Evolutionary conservation across 2,329 filamentous ascomycete species (phyloP).

Genomic region (Metarhizium robertsii): DNA sequence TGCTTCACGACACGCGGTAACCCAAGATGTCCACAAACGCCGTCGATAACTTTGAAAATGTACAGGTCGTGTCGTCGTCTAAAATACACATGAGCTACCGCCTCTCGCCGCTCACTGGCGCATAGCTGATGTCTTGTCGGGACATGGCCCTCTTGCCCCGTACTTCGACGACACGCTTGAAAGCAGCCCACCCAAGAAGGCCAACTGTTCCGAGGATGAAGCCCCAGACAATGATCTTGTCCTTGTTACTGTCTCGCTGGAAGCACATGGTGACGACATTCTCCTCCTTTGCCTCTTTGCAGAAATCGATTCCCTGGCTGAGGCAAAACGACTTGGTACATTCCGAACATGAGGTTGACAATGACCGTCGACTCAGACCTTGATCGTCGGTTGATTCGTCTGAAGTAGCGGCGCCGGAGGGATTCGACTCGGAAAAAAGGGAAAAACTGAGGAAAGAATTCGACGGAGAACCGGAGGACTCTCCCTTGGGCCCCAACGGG

Average conservation of each 20-base stretch:
- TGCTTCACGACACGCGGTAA: not conserved
- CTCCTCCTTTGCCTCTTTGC: constrained; percentile 50
- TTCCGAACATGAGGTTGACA: constrained; percentile 43
- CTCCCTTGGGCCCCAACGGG: constrained; percentile 37
- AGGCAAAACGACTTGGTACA: constrained; percentile 60
- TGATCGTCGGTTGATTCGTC: not conserved
- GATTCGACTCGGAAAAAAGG: constrained; percentile 12
- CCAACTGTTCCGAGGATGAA: constrained; percentile 52
- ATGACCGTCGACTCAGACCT: constrained; percentile 20
- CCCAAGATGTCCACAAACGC: not conserved
- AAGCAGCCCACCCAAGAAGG: constrained; percentile 50
- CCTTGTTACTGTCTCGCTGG: constrained; percentile 58
- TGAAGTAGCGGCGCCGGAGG: constrained; percentile 7
- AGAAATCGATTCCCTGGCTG: constrained; percentile 50
- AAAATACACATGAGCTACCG: not conserved
- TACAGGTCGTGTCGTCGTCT: not conserved
- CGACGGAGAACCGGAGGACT: constrained; percentile 21
- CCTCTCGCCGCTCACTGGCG: constrained; percentile 9
- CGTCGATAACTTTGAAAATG: not conserved
- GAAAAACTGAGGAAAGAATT: constrained; percentile 13
- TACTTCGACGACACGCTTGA: constrained; percentile 37
- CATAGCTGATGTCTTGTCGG: constrained; percentile 19
- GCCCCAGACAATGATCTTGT: constrained; percentile 56
- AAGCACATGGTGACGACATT: constrained; percentile 56
- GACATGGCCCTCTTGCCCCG: constrained; percentile 22